Evolutionary conservation across 192 early-diverging fungal species (phyloP).

Genomic region (Coemansia sp.): DNA sequence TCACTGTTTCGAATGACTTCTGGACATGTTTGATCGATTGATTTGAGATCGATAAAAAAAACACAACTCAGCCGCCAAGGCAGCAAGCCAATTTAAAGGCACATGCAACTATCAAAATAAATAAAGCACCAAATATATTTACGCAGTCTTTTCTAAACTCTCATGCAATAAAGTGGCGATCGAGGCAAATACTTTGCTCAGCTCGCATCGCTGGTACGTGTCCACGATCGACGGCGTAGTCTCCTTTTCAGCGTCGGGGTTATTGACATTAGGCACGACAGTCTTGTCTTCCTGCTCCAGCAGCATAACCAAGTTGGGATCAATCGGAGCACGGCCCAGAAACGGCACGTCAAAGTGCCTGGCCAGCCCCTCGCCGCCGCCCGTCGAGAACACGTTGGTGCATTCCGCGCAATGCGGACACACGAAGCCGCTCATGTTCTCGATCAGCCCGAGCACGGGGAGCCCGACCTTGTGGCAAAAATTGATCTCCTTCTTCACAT

Average conservation of each 20-base stretch:
- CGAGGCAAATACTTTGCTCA: slow-evolving; percentile 40
- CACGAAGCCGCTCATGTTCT: slow-evolving; percentile 98
- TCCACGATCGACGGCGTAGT: slow-evolving; percentile 44
- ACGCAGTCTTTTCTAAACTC: too few species aligned
- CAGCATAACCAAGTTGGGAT: slow-evolving; percentile 72
- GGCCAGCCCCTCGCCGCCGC: slow-evolving; percentile 90
- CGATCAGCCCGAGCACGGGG: slow-evolving; percentile 87
- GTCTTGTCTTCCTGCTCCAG: slow-evolving; percentile 60
- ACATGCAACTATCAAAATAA: too few species aligned
- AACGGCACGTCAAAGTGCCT: slow-evolving; percentile 82
- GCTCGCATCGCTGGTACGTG: slow-evolving; percentile 49
- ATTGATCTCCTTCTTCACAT: slow-evolving; percentile 98
- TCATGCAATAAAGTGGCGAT: slow-evolving; percentile 26
- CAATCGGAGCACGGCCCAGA: slow-evolving; percentile 89
- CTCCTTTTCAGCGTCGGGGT: slow-evolving; percentile 20
- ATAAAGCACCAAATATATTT: too few species aligned
- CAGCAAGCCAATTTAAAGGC: too few species aligned
- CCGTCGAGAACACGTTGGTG: slow-evolving; percentile 89
- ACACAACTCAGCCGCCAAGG: too few species aligned
- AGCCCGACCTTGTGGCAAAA: slow-evolving; percentile 92
- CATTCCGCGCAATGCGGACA: slow-evolving; percentile 83
- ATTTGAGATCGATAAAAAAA: too few species aligned
- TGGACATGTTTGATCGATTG: too few species aligned
- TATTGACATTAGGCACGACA: slow-evolving; percentile 41
- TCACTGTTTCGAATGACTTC: too few species aligned